Evolutionary conservation across 169 alveolate species (phyloP).

Genomic region (Cryptosporidium baileyi): DNA sequence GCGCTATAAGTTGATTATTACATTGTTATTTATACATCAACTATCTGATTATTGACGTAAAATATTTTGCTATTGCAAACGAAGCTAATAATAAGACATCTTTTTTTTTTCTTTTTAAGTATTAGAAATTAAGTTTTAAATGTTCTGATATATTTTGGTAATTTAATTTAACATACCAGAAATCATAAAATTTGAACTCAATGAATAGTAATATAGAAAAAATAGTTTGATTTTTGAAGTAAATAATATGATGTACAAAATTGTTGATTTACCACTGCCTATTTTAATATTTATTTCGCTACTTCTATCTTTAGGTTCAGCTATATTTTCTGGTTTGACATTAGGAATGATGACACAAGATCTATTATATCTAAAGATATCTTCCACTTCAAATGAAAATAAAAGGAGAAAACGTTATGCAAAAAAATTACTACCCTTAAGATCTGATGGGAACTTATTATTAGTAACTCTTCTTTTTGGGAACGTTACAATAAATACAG

Average conservation of each 20-base stretch:
- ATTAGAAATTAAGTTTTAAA: too few species aligned
- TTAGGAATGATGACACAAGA: conserved; percentile 88
- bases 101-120: too few species aligned
- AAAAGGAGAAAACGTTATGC: conserved; percentile 82
- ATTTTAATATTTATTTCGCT: conserved; percentile 66
- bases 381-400: conserved; percentile 73
- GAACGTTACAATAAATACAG: conserved; percentile 86
- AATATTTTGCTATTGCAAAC: too few species aligned
- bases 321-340: conserved; percentile 86
- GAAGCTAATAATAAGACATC: too few species aligned
- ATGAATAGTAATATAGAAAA: neutral
- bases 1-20: too few species aligned
- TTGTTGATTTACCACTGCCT: conserved; percentile 7
- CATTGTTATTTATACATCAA: too few species aligned
- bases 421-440: conserved; percentile 82
- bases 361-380: conserved; percentile 81
- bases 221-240: neutral
- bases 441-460: conserved; percentile 84
- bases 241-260: neutral
- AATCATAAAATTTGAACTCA: neutral
- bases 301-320: conserved; percentile 75
- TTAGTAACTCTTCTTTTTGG: conserved; percentile 85
- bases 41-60: too few species aligned
- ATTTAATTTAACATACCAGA: too few species aligned
- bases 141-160: too few species aligned